Base-by-base conservation (phyloP, 805 yeast genomes). In the Suhomyces emberorum region DNA sequence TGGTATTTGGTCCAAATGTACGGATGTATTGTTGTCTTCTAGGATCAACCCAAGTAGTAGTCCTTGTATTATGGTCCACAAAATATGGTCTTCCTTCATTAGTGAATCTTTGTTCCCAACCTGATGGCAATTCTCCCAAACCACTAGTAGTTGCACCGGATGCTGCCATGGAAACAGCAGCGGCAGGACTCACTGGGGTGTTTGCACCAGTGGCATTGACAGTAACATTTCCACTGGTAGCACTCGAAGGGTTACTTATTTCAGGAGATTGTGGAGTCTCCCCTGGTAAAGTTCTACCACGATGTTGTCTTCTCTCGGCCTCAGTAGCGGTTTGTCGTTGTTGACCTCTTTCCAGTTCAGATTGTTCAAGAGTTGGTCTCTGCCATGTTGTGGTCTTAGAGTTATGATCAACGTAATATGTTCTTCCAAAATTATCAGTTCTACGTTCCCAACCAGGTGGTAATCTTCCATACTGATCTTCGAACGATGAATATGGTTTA, bases 41-140 rank as follows among this genome's bases (percentile, higher is more conserved):
- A 47, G 99, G 99, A 63, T 93, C 99, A 31, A 93, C 99, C 99
- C 99, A 93, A 9, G 99, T 93, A 3, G 99, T 93, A 1, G 99
- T 93, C 62, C 99, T 78, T n/a, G 98, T 93, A 63, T 93, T 93
- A 68, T 93, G 99, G 63, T 93, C 99, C 32, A 93, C 98, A 61
- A 89, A 93, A 65, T 93, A 93, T 6, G 98, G 95, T 59, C 98
- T 79, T 26, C 98, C 99, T 65, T 93, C 98, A 18, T 95, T 95
- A 5, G 99, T 93, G 53, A 85, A 84, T 47, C 99, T 74, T 68
- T 91, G 98, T 65, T 93, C 99, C 99, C 99, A 93, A 27, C 98
- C 99, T 8, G 95, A 79, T 7, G 99, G 99, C 46, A 93, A 72
- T 66, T 93, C 98, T 19, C 98, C 98, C 29, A 95, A 66, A 0